Conservation (phyloP, 345 rosid genomes). For the Gossypium longicalyx region DNA sequence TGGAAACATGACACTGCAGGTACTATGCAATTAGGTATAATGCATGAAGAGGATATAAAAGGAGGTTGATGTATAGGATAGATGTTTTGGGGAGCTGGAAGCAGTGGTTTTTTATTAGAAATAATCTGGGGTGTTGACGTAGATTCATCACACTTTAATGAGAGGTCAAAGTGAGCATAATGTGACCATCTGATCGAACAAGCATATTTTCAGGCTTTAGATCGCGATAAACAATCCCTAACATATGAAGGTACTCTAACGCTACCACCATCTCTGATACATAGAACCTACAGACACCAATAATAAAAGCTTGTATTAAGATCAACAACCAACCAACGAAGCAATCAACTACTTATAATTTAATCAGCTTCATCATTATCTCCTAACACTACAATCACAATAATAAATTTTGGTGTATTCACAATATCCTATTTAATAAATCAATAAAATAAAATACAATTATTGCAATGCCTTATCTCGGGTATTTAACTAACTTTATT, state of each 20-base stretch:
- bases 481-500: too few relatives aligned
- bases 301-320: constrained; percentile 17
- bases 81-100: constrained; percentile 27
- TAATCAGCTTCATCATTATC: not conserved
- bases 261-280: constrained; percentile 90
- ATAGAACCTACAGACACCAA: constrained; percentile 52
- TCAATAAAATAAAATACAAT: too few relatives aligned
- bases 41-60: constrained; percentile 66
- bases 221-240: constrained; percentile 90
- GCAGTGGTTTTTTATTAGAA: constrained; percentile 29
- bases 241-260: constrained; percentile 91
- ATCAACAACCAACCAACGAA: constrained; percentile 7
- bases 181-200: constrained; percentile 85
- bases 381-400: not conserved
- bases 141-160: constrained; percentile 69
- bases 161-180: constrained; percentile 95
- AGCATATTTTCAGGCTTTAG: constrained; percentile 90
- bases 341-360: not conserved
- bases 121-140: too few relatives aligned
- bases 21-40: constrained; percentile 79
- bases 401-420: too few relatives aligned
- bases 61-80: constrained; percentile 37
- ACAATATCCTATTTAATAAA: too few relatives aligned
- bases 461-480: too few relatives aligned
- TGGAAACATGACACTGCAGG: constrained; percentile 86